A percentile compares a stretch with the other conserved stretches of the same genome.
phyloP scores from a whole-genome alignment of 2,329 filamentous ascomycete species.

The Allantophomopsis cytisporea region DNA sequence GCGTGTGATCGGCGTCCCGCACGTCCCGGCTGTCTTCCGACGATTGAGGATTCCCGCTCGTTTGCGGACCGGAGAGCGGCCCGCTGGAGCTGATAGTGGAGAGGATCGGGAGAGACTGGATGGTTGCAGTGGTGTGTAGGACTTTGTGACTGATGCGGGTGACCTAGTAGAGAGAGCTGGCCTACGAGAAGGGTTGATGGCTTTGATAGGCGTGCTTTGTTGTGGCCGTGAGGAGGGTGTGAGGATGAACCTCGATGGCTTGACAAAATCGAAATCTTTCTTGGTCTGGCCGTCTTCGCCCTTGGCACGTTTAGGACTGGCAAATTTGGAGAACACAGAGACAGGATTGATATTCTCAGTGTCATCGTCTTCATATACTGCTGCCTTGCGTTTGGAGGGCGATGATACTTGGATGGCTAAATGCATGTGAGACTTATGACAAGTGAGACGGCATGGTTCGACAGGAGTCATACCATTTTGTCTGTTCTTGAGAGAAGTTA shows the following conservation, averaged over 20 bases:
- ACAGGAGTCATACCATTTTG: constrained; percentile 45
- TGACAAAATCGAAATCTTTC: constrained; percentile 7
- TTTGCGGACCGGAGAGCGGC: constrained; percentile 70
- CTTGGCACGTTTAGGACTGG: constrained; percentile 41
- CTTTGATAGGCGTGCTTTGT: constrained; percentile 9
- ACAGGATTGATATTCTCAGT: constrained; percentile 47
- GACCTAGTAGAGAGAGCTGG: constrained; percentile 37
- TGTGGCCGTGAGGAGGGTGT: constrained; percentile 17
- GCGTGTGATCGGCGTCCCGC: constrained; percentile 37
- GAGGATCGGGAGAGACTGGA: constrained; percentile 22
- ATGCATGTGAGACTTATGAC: constrained; percentile 11
- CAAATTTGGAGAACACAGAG: constrained; percentile 22
- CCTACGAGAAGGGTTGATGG: constrained; percentile 12
- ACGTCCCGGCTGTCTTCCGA: constrained; percentile 33
- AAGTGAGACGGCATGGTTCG: constrained; percentile 25
- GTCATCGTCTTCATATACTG: constrained; percentile 30
- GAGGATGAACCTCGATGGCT: constrained; percentile 16
- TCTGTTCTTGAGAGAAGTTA: constrained; percentile 66
- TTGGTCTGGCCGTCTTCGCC: constrained; percentile 27
- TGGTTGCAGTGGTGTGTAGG: constrained; percentile 21
- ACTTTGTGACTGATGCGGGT: constrained; percentile 20
- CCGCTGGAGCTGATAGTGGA: constrained; percentile 55
- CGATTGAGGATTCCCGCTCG: constrained; percentile 57
- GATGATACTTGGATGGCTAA: constrained; percentile 9
- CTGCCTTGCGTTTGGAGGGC: constrained; percentile 43